Evolutionary conservation across 768 basidiomycete genomes (phyloP).

Genomic region (Lactarius sanguifluus): DNA sequence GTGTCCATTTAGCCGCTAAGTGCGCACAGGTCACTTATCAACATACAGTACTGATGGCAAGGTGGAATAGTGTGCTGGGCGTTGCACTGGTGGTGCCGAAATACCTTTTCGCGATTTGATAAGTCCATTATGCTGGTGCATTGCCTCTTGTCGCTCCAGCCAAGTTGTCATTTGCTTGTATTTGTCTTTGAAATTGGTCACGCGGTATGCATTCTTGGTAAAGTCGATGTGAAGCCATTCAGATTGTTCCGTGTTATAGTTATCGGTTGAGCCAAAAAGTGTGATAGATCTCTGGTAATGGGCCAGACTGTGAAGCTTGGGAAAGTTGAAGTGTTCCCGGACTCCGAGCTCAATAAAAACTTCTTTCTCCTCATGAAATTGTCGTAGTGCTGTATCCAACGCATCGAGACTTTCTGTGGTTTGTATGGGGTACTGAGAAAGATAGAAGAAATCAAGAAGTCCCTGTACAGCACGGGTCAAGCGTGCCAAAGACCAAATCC

Average conservation of each 20-base stretch:
- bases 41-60: too few relatives aligned
- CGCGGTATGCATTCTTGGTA: too few relatives aligned
- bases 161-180: background rate
- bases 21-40: too few relatives aligned
- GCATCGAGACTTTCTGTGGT: too few relatives aligned
- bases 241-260: background rate
- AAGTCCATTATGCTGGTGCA: background rate
- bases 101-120: background rate
- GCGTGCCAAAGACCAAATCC: too few relatives aligned
- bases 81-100: too few relatives aligned
- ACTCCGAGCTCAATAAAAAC: background rate
- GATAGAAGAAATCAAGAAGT: too few relatives aligned
- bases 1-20: too few relatives aligned
- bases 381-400: too few relatives aligned
- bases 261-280: background rate
- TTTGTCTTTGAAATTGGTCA: background rate
- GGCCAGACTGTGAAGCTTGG: background rate
- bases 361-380: background rate
- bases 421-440: conserved; percentile 10
- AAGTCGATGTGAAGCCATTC: background rate
- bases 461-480: background rate
- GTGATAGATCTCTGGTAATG: background rate
- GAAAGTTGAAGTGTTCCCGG: background rate
- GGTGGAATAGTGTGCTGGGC: too few relatives aligned
- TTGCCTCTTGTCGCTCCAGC: background rate